Conservation (phyloP, 2,329 filamentous ascomycete genomes). For the Orbilia ellipsospora region DNA sequence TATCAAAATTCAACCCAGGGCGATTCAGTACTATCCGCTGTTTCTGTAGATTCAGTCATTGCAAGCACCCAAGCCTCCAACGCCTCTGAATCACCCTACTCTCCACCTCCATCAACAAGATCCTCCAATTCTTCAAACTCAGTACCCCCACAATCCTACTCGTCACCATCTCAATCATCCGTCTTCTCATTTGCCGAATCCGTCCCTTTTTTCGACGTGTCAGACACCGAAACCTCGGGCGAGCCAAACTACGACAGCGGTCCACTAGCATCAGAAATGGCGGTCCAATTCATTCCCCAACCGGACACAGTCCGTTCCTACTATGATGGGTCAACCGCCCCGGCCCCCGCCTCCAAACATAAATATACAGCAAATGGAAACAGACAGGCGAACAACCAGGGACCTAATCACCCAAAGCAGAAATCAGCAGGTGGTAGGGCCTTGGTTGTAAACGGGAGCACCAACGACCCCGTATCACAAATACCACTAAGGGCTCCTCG, state of each 20-base stretch:
- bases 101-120: not conserved
- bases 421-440: not conserved
- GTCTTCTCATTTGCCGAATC: conserved; percentile 15
- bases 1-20: not conserved
- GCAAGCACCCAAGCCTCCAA: too few species aligned
- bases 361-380: not conserved
- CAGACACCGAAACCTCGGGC: conserved; percentile 23
- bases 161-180: not conserved
- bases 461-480: conserved; percentile 19
- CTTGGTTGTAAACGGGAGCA: conserved; percentile 50
- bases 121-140: not conserved
- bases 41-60: not conserved
- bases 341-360: not conserved
- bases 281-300: conserved; percentile 34
- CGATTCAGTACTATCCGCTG: not conserved
- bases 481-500: conserved; percentile 4
- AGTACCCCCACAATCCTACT: not conserved
- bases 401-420: not conserved
- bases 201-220: conserved; percentile 27
- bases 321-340: conserved; percentile 12
- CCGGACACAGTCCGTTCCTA: conserved; percentile 11
- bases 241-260: conserved; percentile 1
- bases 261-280: conserved; percentile 18
- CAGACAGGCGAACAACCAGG: not conserved
- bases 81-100: not conserved